Evolutionary conservation across 768 basidiomycete species (phyloP), one percentile per base, ranked within the genome.

Genomic region (Scleroderma citrinum): DNA sequence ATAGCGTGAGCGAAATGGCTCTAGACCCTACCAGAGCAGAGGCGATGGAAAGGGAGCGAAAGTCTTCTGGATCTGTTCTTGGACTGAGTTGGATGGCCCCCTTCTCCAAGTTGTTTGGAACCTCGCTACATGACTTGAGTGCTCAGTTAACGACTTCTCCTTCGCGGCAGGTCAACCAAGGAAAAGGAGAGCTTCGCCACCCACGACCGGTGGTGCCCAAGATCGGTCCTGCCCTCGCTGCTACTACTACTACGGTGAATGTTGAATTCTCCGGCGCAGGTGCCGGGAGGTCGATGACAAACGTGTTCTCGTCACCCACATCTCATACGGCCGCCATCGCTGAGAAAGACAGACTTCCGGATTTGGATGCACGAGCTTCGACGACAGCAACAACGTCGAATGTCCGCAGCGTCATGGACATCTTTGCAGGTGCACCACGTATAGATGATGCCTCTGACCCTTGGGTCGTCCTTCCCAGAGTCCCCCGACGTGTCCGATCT

Each of bases 201-300:
- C 60, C 68, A n/a, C 76, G 80, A 23, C 66, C 79, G 6, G 84
- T 82, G 20, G 84, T 82, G 20, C 89, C 86, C 2, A 98, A 98
- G 64, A 76, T 87, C 23, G 80, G 81, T 1, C 87, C 94, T 2
- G 91, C 89, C 11, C 78, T 92, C 26, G 83, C 87, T 11, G 91
- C 96, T 10, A 90, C 89, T 19, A 75, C 88, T 2, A 94, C 89
- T 43, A 93, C 92, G 2, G 94, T 98, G 57, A 96, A 93, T 50
- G 95, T 99, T 48, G 94, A 96, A 71, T 98, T 97, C 67, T 88
- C 83, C 3, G 85, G 88, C 3, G 69, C 78, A 2, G 87, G 80
- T 10, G 71, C 75, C 12, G 76, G 81, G n/a, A 70, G 78, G 51
- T 76, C 79, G 7, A 69, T 80, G 47, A 74, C 77, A 19, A 77